Conservation (phyloP, 441 rosid genomes). For the Theobroma grandiflorum region DNA sequence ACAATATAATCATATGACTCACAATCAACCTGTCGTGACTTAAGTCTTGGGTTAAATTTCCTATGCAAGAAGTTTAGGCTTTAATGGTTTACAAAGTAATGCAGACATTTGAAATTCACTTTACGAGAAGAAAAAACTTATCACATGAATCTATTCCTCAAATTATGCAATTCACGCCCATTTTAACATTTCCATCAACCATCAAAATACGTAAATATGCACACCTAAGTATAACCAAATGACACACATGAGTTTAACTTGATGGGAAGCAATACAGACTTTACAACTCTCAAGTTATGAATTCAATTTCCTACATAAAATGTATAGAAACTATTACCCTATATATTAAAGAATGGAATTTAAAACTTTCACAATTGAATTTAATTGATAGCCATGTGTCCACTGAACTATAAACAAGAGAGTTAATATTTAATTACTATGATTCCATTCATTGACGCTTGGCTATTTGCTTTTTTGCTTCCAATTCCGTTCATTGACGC, state of each 20-base stretch:
- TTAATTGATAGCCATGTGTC: background rate
- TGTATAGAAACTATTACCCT: background rate
- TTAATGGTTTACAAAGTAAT: background rate
- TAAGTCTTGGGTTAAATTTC: background rate
- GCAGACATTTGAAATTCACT: background rate
- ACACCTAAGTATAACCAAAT: background rate
- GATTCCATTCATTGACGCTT: background rate
- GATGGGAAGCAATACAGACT: background rate
- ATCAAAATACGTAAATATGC: background rate
- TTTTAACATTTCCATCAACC: slow-evolving; percentile 1
- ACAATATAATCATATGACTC: background rate
- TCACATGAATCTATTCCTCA: background rate
- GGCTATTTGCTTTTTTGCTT: too few relatives aligned
- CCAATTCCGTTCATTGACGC: too few relatives aligned
- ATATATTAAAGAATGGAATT: too few relatives aligned
- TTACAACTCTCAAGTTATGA: background rate
- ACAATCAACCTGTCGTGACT: background rate
- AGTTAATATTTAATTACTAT: background rate
- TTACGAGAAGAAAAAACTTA: background rate
- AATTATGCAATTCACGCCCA: background rate
- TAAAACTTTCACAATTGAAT: background rate
- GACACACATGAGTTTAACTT: background rate
- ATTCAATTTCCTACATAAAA: background rate
- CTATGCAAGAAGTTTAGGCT: background rate
- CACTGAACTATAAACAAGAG: background rate